phyloP scores from a whole-genome alignment of 2,329 filamentous ascomycete species.

The Sporothrix globosa region DNA sequence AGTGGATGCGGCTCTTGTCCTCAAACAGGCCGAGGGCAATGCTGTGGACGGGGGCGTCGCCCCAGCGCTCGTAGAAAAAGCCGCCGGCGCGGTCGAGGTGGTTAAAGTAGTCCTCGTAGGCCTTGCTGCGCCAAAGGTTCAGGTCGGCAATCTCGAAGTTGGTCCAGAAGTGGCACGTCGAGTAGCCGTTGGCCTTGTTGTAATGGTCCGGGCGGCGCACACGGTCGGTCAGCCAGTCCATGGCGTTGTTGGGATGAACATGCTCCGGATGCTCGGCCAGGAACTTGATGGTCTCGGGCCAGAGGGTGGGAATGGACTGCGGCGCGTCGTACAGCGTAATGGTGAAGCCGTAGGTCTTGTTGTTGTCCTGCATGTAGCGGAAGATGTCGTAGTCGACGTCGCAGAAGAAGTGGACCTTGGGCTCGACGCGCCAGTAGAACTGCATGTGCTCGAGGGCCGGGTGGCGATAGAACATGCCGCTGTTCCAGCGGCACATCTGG shows the following conservation, averaged over 20 bases:
- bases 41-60: conserved; percentile 94
- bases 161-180: conserved; percentile 98
- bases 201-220: conserved; percentile 77
- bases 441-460: conserved; percentile 78
- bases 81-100: conserved; percentile 91
- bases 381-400: conserved; percentile 98
- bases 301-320: conserved; percentile 80
- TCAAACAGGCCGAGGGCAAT: conserved; percentile 92
- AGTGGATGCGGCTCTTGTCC: conserved; percentile 87
- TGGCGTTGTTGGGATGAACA: conserved; percentile 79
- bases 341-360: conserved; percentile 98
- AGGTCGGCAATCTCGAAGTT: conserved; percentile 98
- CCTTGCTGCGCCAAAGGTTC: conserved; percentile 85
- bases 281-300: conserved; percentile 96
- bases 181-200: conserved; percentile 83
- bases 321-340: conserved; percentile 96
- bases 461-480: conserved; percentile 96
- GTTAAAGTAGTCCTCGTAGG: conserved; percentile 94
- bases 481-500: conserved; percentile 99
- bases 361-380: conserved; percentile 95
- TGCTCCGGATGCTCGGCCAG: conserved; percentile 81
- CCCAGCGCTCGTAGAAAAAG: conserved; percentile 59
- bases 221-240: conserved; percentile 83
- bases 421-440: conserved; percentile 98
- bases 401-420: conserved; percentile 99